Conservation (phyloP, 371 early-diverging fungal genomes). For the Mucor mucedo region DNA sequence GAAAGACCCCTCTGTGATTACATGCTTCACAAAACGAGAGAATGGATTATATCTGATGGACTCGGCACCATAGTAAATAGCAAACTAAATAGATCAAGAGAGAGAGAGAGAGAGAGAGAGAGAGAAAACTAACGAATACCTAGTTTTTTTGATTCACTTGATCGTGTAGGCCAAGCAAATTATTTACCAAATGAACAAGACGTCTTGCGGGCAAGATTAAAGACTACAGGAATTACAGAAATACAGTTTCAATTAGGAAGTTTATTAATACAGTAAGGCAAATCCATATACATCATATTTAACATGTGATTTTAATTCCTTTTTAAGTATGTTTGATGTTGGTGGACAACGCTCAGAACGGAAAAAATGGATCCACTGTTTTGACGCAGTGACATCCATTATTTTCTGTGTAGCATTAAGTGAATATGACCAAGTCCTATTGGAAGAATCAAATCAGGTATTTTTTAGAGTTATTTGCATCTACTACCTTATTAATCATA, state of each 20-base stretch:
- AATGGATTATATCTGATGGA: conserved; percentile 84
- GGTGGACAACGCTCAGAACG: conserved; percentile 84
- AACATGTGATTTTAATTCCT: conserved; percentile 12
- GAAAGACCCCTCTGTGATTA: conserved; percentile 67
- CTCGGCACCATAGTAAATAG: conserved; percentile 63
- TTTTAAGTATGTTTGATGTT: conserved; percentile 73
- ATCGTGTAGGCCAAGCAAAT: conserved; percentile 60
- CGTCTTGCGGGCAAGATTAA: conserved; percentile 81
- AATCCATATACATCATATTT: conserved; percentile 1
- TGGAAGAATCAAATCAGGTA: conserved; percentile 73
- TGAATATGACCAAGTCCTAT: conserved; percentile 77
- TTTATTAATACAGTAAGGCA: conserved; percentile 61
- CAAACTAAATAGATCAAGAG: not conserved
- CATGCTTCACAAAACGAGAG: conserved; percentile 57
- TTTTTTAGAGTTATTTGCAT: not conserved
- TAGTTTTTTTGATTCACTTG: conserved; percentile 64
- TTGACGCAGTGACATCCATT: conserved; percentile 78
- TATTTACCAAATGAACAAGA: conserved; percentile 72
- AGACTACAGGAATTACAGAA: conserved; percentile 87
- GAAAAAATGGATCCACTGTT: conserved; percentile 94
- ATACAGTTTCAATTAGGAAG: conserved; percentile 77
- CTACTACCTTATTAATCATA: not conserved
- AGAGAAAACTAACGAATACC: not conserved
- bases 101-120: too few relatives aligned
- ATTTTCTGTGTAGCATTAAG: conserved; percentile 73